Percentiles rank a stretch among this genome's conserved stretches.
Conservation (phyloP, 371 early-diverging fungal genomes). For the Rhizopus sp. region DNA sequence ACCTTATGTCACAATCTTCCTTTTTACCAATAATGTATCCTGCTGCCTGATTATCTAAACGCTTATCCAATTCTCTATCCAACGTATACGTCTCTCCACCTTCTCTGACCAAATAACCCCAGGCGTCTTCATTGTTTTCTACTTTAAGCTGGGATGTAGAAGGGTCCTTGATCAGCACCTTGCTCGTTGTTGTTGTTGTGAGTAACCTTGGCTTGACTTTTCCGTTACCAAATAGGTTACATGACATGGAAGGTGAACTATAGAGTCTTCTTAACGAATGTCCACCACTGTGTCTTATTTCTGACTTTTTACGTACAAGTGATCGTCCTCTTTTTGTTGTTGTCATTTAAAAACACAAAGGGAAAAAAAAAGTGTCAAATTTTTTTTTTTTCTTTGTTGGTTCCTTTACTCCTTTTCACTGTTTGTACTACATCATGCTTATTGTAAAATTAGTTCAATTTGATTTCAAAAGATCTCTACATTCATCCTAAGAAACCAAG, state of each 20-base stretch:
- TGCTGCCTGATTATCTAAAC: neutral
- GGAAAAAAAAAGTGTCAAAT: neutral
- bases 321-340: neutral
- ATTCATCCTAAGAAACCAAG: too few species aligned
- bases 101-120: conserved; percentile 14
- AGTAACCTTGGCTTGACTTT: neutral
- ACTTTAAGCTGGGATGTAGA: neutral
- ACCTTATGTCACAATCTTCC: conserved; percentile 15
- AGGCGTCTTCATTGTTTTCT: conserved; percentile 1
- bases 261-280: neutral
- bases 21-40: conserved; percentile 15
- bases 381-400: neutral
- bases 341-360: neutral
- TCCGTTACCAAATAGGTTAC: neutral
- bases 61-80: conserved; percentile 4
- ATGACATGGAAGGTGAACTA: neutral
- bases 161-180: neutral
- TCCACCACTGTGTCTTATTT: neutral
- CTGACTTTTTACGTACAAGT: neutral
- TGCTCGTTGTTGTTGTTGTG: neutral
- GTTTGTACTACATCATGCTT: neutral
- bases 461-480: too few species aligned
- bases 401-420: neutral
- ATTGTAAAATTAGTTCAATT: too few species aligned
- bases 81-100: conserved; percentile 3